Evolutionary conservation across 305 asterid genomes (phyloP).

Genomic region (Solanum aculeatissimum): DNA sequence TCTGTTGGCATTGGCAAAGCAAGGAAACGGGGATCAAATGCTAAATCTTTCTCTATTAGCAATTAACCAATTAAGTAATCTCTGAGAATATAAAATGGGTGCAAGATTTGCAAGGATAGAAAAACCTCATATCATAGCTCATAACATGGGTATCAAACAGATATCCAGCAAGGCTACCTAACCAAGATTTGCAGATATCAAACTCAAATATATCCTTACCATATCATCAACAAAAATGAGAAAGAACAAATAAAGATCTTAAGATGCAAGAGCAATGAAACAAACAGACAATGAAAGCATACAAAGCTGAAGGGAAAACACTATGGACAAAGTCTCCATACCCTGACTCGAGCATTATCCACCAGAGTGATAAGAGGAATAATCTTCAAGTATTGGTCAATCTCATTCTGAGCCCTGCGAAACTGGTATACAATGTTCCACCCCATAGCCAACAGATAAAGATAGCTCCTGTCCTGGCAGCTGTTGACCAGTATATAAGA

Average conservation of each 20-base stretch:
- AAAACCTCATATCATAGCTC: background rate
- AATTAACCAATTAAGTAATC: background rate
- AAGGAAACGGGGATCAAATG: background rate
- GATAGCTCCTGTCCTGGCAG: constrained; percentile 74
- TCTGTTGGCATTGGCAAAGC: background rate
- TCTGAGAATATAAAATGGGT: background rate
- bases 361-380: constrained; percentile 83
- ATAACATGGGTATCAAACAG: background rate
- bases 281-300: background rate
- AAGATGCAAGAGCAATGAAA: background rate
- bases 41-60: background rate
- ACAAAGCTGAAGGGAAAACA: background rate
- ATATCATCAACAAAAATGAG: background rate
- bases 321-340: constrained; percentile 3
- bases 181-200: background rate
- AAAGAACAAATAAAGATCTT: background rate
- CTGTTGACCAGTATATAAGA: constrained; percentile 64
- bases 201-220: background rate
- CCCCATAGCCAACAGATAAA: constrained; percentile 87
- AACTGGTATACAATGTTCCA: constrained; percentile 95
- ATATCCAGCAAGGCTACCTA: background rate
- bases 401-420: constrained; percentile 72
- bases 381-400: constrained; percentile 73
- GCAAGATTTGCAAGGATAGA: background rate
- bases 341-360: constrained; percentile 91